Percentiles rank a stretch among this genome's conserved stretches.
Evolutionary conservation across 1,139 yeast genomes (phyloP).

Genomic region (Yamadazyma diddensiae): DNA sequence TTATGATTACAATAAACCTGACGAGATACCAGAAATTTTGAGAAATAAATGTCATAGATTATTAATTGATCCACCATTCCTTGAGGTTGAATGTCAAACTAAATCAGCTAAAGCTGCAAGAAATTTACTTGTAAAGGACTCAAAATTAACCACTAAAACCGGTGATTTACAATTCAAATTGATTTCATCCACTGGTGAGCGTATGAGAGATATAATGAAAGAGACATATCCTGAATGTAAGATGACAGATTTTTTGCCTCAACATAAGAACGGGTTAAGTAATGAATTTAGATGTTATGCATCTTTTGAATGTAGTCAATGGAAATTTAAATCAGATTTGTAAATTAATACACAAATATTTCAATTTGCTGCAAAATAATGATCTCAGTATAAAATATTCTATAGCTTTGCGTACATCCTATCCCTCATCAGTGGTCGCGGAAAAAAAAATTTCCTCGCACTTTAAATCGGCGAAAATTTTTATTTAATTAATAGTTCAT

Average conservation of each 20-base stretch:
- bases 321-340: constrained; percentile 38
- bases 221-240: constrained; percentile 62
- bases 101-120: constrained; percentile 72
- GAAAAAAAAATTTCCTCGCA: no score
- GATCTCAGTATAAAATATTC: no score
- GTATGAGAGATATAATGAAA: constrained; percentile 65
- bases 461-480: constrained; percentile 9
- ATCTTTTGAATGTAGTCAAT: constrained; percentile 51
- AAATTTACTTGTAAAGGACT: constrained; percentile 48
- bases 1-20: constrained; percentile 75
- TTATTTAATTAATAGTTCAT: constrained; percentile 5
- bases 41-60: constrained; percentile 66
- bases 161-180: constrained; percentile 51
- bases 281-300: constrained; percentile 90
- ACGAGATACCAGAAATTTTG: constrained; percentile 55
- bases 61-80: constrained; percentile 86
- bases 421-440: neutral
- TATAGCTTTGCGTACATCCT: constrained; percentile 2
- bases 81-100: constrained; percentile 76
- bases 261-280: constrained; percentile 80
- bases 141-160: constrained; percentile 27
- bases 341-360: no score
- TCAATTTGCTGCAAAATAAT: no score
- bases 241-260: constrained; percentile 69
- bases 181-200: constrained; percentile 82